Evolutionary conservation across 176 grass and related monocot genomes (phyloP).

Genomic region (Phragmites australis): DNA sequence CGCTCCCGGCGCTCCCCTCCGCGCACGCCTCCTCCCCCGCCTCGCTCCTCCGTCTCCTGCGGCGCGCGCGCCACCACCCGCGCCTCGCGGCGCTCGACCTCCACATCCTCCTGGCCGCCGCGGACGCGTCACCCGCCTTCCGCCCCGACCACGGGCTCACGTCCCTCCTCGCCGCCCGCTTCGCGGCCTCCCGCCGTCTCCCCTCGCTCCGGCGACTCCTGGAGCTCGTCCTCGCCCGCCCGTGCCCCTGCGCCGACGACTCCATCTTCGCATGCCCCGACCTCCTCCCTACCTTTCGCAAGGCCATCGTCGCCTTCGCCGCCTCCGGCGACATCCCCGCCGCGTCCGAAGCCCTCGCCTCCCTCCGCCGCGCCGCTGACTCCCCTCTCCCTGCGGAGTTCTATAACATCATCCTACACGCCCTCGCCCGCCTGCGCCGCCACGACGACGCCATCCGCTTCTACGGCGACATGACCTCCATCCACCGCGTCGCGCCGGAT

Average conservation of each 20-base stretch:
- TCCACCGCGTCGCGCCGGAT: constrained; percentile 56
- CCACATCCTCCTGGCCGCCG: constrained; percentile 60
- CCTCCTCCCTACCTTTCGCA: constrained; percentile 62
- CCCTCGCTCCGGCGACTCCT: constrained; percentile 54
- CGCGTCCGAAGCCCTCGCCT: constrained; percentile 41
- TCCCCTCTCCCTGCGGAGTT: constrained; percentile 56
- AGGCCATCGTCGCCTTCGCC: constrained; percentile 64
- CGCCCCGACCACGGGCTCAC: constrained; percentile 74
- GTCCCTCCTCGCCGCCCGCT: constrained; percentile 40
- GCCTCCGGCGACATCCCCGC: constrained; percentile 55
- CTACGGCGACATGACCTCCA: constrained; percentile 58
- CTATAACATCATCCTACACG: constrained; percentile 72
- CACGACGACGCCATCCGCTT: constrained; percentile 54
- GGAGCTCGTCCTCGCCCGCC: constrained; percentile 48
- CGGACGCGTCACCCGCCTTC: constrained; percentile 50
- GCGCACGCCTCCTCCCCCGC: constrained; percentile 41
- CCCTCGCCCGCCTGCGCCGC: constrained; percentile 35
- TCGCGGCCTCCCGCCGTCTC: constrained; percentile 58
- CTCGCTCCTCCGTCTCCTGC: constrained; percentile 47
- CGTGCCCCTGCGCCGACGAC: constrained; percentile 67
- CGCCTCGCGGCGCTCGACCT: constrained; percentile 65
- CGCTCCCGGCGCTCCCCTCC: constrained; percentile 47
- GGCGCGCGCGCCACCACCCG: constrained; percentile 57
- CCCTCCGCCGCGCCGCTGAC: constrained; percentile 54
- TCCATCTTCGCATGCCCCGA: constrained; percentile 80